A percentile compares a stretch with the other conserved stretches of the same genome.
These are phyloP conservation scores for Crithidia fasciculata DNA, from an alignment of 208 protist genomes.

Conservation along the genomic window DNA sequence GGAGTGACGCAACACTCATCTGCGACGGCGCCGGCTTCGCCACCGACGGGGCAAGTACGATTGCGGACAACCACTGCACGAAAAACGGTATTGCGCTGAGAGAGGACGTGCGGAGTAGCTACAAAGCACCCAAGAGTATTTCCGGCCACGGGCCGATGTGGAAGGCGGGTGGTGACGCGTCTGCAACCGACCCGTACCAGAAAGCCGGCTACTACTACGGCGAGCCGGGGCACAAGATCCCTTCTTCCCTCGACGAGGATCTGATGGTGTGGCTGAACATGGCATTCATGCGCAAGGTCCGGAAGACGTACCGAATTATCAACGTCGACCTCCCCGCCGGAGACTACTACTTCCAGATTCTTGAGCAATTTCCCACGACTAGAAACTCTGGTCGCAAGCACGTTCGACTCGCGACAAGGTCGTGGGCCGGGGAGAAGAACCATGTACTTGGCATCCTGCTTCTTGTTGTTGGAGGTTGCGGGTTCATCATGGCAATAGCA, in stretches of 20 bases:
- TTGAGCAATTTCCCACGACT: conserved; percentile 87
- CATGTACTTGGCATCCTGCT: conserved; percentile 93
- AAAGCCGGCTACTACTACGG: conserved; percentile 80
- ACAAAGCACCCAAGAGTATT: conserved; percentile 50
- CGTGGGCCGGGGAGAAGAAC: conserved; percentile 96
- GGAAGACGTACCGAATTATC: conserved; percentile 96
- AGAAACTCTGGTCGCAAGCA: conserved; percentile 94
- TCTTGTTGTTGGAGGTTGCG: conserved; percentile 80
- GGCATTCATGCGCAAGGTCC: conserved; percentile 94
- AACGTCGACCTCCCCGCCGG: conserved; percentile 81
- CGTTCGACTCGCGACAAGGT: conserved; percentile 91
- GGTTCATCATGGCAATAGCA: conserved; percentile 51
- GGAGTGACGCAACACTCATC: conserved; percentile 51
- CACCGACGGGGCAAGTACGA: conserved; percentile 30
- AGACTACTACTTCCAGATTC: conserved; percentile 90
- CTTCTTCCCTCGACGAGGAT: conserved; percentile 92
- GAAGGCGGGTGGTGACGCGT: conserved; percentile 32
- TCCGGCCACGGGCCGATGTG: conserved; percentile 49
- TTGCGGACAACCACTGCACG: conserved; percentile 51
- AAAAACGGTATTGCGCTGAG: conserved; percentile 95
- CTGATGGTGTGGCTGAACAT: conserved; percentile 98
- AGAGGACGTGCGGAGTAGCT: conserved; percentile 88
- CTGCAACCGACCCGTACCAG: conserved; percentile 67
- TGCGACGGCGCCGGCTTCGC: conserved; percentile 82
- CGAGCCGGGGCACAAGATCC: conserved; percentile 85